Base-by-base conservation (phyloP, 2,329 filamentous ascomycete genomes). In the Xylariales sp. region DNA sequence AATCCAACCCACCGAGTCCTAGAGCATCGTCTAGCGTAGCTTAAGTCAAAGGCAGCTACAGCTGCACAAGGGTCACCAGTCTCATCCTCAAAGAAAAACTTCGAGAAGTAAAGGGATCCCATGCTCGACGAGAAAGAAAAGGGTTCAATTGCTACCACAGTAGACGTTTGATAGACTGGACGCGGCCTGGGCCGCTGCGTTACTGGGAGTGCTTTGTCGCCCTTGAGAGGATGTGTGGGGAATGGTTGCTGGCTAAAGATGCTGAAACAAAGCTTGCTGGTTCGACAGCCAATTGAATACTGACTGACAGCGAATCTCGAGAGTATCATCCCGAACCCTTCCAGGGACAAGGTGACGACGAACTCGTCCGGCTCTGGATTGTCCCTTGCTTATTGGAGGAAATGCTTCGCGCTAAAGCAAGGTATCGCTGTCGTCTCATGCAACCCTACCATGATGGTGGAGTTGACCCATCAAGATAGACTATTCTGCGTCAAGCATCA, bases 251-350 rank as follows among this genome's bases (percentile, higher is more conserved):
- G 39, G 31, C 31, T 42, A 43, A 31, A 12, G 31, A 32, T 34
- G 43, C 40, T 59, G 57, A 60, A 59, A 59, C 56, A 45, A 38
- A 51, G 50, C 37, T 38, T 38, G 51, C 46, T 46, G 35, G 36
- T 42, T 42, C 47, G 25, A 48, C 42, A 52, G 48, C 57, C 57
- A 60, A 59, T 60, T 45, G 44, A 53, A 38, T 14, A 33, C 31
- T 28, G 3, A 34, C 36, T 36, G 31, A 44, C 46, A 33, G 42
- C 45, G 44, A 48, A 42, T 53, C 46, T 50, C 49, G 27, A 46
- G 44, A 52, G 47, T 40, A 49, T 40, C 37, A 31, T 28, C n/a
- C 14, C 15, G 29, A 9, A 32, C 14, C 12, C 16, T 42, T 18
- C 39, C 31, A 16, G 31, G 29, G 12, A 28, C 31, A 5, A 29